Percentiles rank a stretch among this genome's conserved stretches.
Evolutionary conservation across 2,329 filamentous ascomycete genomes (phyloP).

Genomic region (Neopestalotiopsis clavispora): DNA sequence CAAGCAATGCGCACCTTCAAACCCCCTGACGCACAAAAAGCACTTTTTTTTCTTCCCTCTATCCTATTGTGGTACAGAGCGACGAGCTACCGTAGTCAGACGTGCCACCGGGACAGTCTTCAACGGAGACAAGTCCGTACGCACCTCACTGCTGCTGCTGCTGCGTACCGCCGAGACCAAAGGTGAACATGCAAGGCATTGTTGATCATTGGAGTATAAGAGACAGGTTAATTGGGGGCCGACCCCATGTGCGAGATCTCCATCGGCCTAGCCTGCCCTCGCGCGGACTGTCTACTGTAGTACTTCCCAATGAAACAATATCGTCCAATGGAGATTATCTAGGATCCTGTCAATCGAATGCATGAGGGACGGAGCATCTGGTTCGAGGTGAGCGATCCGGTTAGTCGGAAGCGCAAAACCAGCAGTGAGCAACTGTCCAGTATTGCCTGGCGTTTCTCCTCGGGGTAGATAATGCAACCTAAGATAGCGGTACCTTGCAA

Average conservation of each 20-base stretch:
- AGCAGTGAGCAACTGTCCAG: neutral
- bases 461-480: neutral
- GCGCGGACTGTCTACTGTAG: too few species aligned
- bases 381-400: neutral
- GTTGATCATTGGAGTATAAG: neutral
- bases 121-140: neutral
- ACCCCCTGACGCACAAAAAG: neutral
- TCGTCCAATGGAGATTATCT: too few species aligned
- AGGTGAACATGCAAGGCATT: neutral
- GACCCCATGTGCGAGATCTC: neutral
- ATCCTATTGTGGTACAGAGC: too few species aligned
- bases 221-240: neutral
- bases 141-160: too few species aligned
- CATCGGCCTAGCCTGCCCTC: neutral
- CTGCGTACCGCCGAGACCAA: too few species aligned
- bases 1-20: neutral
- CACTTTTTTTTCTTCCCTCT: neutral
- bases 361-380: neutral
- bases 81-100: neutral
- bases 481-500: too few species aligned
- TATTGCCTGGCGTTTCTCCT: too few species aligned
- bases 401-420: neutral
- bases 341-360: too few species aligned
- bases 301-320: too few species aligned
- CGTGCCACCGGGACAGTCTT: neutral